Evolutionary conservation across 495 filamentous ascomycete genomes (phyloP).

Genomic region (Podospora anserina): DNA sequence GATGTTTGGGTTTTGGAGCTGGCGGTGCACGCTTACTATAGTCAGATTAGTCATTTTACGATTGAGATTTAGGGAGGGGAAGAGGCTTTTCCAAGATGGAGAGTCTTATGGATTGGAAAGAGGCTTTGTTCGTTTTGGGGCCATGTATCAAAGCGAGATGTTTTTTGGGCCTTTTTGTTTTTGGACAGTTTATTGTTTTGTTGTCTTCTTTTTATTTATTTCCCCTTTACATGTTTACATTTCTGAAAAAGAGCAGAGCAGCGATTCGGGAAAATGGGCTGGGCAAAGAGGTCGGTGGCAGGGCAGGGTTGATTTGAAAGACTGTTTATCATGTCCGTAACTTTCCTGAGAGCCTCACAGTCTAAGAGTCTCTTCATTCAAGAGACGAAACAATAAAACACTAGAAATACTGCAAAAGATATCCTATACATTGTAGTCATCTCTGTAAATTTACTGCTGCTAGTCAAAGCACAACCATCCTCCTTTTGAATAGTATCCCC

Average conservation of each 20-base stretch:
- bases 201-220: neutral
- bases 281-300: neutral
- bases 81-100: too few relatives aligned
- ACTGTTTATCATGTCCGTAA: neutral
- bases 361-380: too few relatives aligned
- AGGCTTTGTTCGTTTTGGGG: neutral
- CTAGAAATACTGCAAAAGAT: neutral
- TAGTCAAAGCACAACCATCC: neutral
- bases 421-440: neutral
- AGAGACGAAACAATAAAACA: neutral
- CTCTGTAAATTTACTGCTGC: neutral
- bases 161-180: neutral
- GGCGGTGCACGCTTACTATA: slow-evolving; percentile 64
- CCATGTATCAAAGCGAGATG: neutral
- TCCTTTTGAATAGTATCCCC: neutral
- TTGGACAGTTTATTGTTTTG: neutral
- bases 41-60: slow-evolving; percentile 64
- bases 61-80: slow-evolving; percentile 53
- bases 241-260: neutral
- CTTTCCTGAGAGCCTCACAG: neutral
- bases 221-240: neutral
- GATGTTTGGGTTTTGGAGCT: slow-evolving; percentile 63
- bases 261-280: neutral
- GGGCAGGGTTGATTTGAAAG: neutral
- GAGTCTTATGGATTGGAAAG: neutral